Base-by-base conservation (phyloP, 129 eudicot genomes). In the Flaveria sonorensis region DNA sequence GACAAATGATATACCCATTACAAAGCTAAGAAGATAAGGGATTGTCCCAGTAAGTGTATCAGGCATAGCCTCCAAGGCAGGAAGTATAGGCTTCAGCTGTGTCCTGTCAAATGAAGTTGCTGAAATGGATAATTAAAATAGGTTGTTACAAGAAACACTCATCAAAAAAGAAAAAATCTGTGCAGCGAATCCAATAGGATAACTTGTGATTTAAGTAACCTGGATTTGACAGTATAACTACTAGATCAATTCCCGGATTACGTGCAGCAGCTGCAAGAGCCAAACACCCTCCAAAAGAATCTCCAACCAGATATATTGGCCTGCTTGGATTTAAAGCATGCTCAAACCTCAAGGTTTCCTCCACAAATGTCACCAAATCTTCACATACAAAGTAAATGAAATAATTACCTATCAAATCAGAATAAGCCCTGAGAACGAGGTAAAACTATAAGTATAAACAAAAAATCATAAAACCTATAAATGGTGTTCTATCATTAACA, bases 61-160 rank as follows among this genome's bases (percentile, higher is more conserved):
- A 39, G 99, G 97, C 85, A 94, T 61, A 51, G 76, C 84, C 81
- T 87, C 94, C 83, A 94, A 76, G 57, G 88, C 71, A 23, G 99
- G 97, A 73, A 94, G 85, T 57, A 91, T 50, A 74, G 99, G 99
- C 82, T 82, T 89, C 82, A 94, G 85, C 66, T 84, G 99, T 77
- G 97, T 84, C 88, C 90, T 89, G 73, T 82, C 96, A 90, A 94
- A 86, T 80, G 99, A 85, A 71, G 99, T 94, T 74, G 99, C 99
- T 94, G 91, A 81, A 86, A 88, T 62, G 64, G 83, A 86, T 74
- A 73, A 74, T 68, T 65, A 68, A 64, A 70, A 78, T 47, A 53
- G 74, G 80, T 47, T 73, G 81, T 77, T 76, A 82, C 52, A 39
- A 76, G 50, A 39, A 71, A 76, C 52, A 7, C 19, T 53, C 24